Percentiles rank a stretch among this genome's conserved stretches.
These are phyloP conservation scores for Shiraia bambusicola DNA, from an alignment of 2,329 filamentous ascomycete species.

Conservation along the genomic window DNA sequence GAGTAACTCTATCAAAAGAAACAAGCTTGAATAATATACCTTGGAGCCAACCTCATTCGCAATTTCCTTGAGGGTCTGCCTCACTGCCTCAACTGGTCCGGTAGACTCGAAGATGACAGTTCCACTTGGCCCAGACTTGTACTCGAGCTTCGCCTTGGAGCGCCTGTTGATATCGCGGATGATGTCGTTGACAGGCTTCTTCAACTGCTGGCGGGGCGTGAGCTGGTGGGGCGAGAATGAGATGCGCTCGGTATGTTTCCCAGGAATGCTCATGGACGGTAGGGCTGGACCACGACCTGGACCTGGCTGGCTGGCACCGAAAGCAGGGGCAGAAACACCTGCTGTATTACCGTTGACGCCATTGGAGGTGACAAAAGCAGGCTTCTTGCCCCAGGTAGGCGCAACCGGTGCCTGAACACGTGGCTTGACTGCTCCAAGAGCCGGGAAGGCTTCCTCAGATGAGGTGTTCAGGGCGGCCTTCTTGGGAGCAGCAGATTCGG, in stretches of 20 bases:
- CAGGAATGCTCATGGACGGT: conserved; percentile 72
- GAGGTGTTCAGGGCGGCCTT: conserved; percentile 68
- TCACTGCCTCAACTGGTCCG: conserved; percentile 79
- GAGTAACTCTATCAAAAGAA: conserved; percentile 3
- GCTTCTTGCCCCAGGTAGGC: conserved; percentile 76
- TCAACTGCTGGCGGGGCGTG: conserved; percentile 73
- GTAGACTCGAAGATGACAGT: conserved; percentile 79
- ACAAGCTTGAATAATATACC: conserved; percentile 49
- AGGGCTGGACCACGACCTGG: conserved; percentile 46
- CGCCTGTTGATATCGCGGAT: conserved; percentile 90
- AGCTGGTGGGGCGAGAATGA: conserved; percentile 74
- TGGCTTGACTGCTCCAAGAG: conserved; percentile 74
- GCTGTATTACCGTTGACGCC: conserved; percentile 53
- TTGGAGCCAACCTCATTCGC: conserved; percentile 84
- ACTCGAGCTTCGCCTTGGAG: conserved; percentile 81
- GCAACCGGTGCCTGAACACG: conserved; percentile 60
- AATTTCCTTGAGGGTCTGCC: conserved; percentile 85
- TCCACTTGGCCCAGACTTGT: conserved; percentile 71
- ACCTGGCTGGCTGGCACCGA: conserved; percentile 53
- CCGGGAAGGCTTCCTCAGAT: conserved; percentile 92
- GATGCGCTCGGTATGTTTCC: conserved; percentile 77
- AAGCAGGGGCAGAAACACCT: conserved; percentile 56
- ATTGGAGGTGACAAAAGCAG: conserved; percentile 50
- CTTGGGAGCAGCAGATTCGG: conserved; percentile 44
- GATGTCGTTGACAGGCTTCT: conserved; percentile 80